phyloP scores from a whole-genome alignment of 2,329 filamentous ascomycete genomes.

The Pseudocercospora pini-densiflorae region DNA sequence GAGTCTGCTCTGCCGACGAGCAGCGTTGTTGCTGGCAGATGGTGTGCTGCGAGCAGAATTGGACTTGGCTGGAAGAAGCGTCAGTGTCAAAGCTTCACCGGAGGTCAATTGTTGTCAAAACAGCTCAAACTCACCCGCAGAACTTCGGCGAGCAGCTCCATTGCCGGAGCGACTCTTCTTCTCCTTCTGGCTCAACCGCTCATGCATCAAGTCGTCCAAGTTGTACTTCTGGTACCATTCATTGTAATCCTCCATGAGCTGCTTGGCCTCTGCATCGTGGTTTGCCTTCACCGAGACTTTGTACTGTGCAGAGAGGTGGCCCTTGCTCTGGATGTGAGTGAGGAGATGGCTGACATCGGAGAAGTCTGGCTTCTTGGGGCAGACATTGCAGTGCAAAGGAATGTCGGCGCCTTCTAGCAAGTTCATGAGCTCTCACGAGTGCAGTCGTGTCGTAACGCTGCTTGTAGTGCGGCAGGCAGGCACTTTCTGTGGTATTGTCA shows the following conservation, averaged over 20 bases:
- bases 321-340: constrained; percentile 90
- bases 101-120: constrained; percentile 14
- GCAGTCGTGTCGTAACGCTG: constrained; percentile 11
- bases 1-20: constrained; percentile 21
- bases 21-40: constrained; percentile 9
- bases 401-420: constrained; percentile 51
- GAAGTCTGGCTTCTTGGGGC: constrained; percentile 77
- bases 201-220: constrained; percentile 74
- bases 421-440: constrained; percentile 31
- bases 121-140: constrained; percentile 23
- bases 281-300: constrained; percentile 75
- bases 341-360: constrained; percentile 90
- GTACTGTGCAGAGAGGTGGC: constrained; percentile 84
- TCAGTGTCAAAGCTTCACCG: constrained; percentile 7
- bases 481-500: constrained; percentile 7
- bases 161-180: constrained; percentile 48
- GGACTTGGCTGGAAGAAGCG: constrained; percentile 9
- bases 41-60: constrained; percentile 35
- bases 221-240: constrained; percentile 75
- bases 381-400: constrained; percentile 80
- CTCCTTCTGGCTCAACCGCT: constrained; percentile 78
- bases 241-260: constrained; percentile 70
- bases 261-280: constrained; percentile 60
- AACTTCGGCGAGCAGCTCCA: constrained; percentile 23
- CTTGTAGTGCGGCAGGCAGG: constrained; percentile 19